Conservation (phyloP, 2,329 filamentous ascomycete genomes). For the Aureobasidium melanogenum region DNA sequence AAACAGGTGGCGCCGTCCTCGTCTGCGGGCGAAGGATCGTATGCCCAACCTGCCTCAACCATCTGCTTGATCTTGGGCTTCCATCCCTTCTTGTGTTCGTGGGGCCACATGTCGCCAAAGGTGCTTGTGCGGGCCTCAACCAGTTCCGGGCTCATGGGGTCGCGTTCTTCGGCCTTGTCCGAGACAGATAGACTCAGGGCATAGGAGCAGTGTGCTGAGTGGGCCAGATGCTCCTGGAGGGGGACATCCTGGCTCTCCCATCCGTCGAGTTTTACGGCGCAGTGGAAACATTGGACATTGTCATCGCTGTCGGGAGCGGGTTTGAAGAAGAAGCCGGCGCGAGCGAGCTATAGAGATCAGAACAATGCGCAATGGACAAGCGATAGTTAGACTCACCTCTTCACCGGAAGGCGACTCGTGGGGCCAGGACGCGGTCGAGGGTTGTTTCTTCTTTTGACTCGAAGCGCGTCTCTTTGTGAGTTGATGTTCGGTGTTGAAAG, state of each 20-base stretch:
- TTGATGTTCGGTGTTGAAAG: slow-evolving; percentile 61
- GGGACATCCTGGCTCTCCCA: slow-evolving; percentile 88
- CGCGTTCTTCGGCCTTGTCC: slow-evolving; percentile 47
- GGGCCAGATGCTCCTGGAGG: slow-evolving; percentile 73
- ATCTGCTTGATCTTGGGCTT: slow-evolving; percentile 85
- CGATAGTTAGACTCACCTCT: slow-evolving; percentile 43
- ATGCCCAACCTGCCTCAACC: slow-evolving; percentile 88
- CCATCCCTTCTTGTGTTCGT: slow-evolving; percentile 82
- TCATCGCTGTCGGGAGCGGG: slow-evolving; percentile 68
- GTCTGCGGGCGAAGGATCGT: slow-evolving; percentile 72
- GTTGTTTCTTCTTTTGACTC: slow-evolving; percentile 46
- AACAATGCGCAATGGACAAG: neutral
- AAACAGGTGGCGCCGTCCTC: slow-evolving; percentile 86
- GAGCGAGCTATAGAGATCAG: slow-evolving; percentile 57
- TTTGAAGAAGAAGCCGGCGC: slow-evolving; percentile 83
- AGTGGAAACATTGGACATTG: slow-evolving; percentile 85
- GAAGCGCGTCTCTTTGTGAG: slow-evolving; percentile 63
- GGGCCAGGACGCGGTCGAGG: slow-evolving; percentile 61
- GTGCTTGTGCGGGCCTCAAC: slow-evolving; percentile 71
- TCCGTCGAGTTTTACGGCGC: slow-evolving; percentile 73
- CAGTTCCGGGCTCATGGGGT: slow-evolving; percentile 65
- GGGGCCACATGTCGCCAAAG: slow-evolving; percentile 78
- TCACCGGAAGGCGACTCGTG: slow-evolving; percentile 58
- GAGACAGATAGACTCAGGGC: slow-evolving; percentile 57
- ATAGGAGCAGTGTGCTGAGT: slow-evolving; percentile 78